Evolutionary conservation across 768 basidiomycete genomes (phyloP).

Genomic region (Phanerodontia chrysosporium): DNA sequence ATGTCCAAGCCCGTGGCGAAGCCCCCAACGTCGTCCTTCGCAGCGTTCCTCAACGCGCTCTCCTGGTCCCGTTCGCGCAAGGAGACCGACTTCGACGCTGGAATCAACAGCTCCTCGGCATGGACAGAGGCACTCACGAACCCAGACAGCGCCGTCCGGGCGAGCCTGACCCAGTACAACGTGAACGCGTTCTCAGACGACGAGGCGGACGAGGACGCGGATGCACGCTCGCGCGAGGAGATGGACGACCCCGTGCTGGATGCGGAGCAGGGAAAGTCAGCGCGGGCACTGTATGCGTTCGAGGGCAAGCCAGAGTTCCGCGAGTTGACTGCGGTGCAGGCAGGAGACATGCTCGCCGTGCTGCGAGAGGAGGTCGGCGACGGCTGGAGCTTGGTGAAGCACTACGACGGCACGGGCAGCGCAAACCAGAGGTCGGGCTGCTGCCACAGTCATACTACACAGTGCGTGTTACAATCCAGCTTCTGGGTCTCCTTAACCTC

Average conservation of each 20-base stretch:
- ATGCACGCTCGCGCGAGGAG: background rate
- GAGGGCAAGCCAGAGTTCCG: conserved; percentile 72
- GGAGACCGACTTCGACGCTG: conserved; percentile 59
- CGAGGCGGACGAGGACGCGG: conserved; percentile 32
- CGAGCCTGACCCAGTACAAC: conserved; percentile 10
- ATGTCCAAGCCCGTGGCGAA: background rate
- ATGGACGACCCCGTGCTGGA: conserved; percentile 27
- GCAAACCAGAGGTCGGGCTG: conserved; percentile 58
- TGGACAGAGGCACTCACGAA: conserved; percentile 54
- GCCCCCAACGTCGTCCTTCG: conserved; percentile 12
- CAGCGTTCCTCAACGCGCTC: conserved; percentile 15
- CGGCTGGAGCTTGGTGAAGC: conserved; percentile 77
- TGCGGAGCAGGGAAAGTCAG: conserved; percentile 36
- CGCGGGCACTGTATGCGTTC: conserved; percentile 70
- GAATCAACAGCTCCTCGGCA: conserved; percentile 71
- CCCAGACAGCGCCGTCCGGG: conserved; percentile 12
- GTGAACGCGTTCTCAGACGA: conserved; percentile 49
- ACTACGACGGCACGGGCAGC: conserved; percentile 17
- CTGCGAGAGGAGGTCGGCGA: conserved; percentile 69
- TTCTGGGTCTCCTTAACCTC: background rate
- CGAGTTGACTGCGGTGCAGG: conserved; percentile 56
- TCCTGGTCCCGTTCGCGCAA: conserved; percentile 17
- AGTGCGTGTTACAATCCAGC: conserved; percentile 35
- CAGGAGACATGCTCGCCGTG: conserved; percentile 69
- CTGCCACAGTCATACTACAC: conserved; percentile 71